A percentile compares a stretch with the other conserved stretches of the same genome.
Conservation (phyloP, 176 grass and related monocot genomes). For the Saccharum spontaneum region DNA sequence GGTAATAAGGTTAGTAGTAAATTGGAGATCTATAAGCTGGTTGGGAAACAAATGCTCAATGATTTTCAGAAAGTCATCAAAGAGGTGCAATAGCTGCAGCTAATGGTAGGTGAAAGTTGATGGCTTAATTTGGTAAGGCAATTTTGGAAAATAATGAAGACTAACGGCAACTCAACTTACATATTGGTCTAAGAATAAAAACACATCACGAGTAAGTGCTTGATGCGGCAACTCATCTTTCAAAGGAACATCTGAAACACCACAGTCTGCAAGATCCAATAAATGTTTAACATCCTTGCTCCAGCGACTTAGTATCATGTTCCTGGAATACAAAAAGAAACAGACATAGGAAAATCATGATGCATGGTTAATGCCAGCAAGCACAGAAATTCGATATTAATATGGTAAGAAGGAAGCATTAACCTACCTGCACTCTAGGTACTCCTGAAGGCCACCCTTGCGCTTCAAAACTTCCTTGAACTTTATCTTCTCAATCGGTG, state of each 20-base stretch:
- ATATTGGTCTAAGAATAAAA: conserved; percentile 87
- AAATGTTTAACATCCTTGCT: conserved; percentile 84
- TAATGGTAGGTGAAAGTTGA: conserved; percentile 20
- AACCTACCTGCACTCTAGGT: conserved; percentile 87
- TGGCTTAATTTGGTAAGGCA: conserved; percentile 4
- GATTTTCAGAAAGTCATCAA: conserved; percentile 25
- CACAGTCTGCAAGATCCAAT: conserved; percentile 74
- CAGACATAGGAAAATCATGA: conserved; percentile 25
- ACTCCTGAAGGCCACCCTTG: conserved; percentile 88
- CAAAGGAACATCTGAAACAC: conserved; percentile 59
- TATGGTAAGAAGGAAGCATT: conserved; percentile 14
- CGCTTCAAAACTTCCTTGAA: conserved; percentile 91
- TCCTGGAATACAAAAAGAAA: conserved; percentile 68
- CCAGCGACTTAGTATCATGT: conserved; percentile 83
- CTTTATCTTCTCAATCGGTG: conserved; percentile 90
- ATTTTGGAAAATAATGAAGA: conserved; percentile 24
- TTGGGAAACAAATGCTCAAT: conserved; percentile 3
- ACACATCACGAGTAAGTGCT: conserved; percentile 75
- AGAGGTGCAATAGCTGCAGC: neutral
- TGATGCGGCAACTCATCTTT: conserved; percentile 57
- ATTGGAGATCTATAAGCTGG: conserved; percentile 24
- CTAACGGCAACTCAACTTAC: conserved; percentile 54
- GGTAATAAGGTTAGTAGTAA: conserved; percentile 16
- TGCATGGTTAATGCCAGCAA: conserved; percentile 20
- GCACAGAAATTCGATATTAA: neutral